Conservation (phyloP, 441 rosid species). For the Erodium texanum region DNA sequence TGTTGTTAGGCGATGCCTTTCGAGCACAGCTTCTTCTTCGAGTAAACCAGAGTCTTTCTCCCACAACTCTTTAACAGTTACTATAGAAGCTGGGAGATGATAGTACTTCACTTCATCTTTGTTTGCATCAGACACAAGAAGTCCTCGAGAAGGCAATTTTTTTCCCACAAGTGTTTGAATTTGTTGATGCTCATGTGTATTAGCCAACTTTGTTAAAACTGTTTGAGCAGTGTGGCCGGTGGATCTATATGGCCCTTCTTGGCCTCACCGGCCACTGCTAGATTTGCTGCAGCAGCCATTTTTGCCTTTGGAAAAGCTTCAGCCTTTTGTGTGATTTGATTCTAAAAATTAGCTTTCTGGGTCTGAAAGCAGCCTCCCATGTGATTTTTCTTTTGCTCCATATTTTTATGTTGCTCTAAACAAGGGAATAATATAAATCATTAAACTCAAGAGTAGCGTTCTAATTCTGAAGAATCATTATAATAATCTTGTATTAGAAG, state of each 20-base stretch:
- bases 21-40: slow-evolving; percentile 39
- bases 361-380: neutral
- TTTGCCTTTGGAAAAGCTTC: neutral
- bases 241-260: neutral
- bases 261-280: neutral
- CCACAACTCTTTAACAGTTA: slow-evolving; percentile 28
- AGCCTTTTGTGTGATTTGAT: neutral
- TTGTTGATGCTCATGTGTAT: neutral
- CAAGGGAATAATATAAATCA: too few relatives aligned
- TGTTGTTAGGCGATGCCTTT: slow-evolving; percentile 26
- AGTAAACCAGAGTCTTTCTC: slow-evolving; percentile 31
- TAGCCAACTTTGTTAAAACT: too few relatives aligned
- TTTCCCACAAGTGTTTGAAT: neutral
- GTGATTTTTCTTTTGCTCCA: neutral
- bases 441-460: too few relatives aligned
- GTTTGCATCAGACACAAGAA: neutral
- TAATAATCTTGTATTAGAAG: neutral
- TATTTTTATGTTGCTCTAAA: too few relatives aligned
- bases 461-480: neutral
- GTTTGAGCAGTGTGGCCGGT: neutral
- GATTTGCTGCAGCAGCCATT: neutral
- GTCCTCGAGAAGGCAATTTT: neutral
- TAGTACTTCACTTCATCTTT: slow-evolving; percentile 1
- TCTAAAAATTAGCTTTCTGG: neutral
- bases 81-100: slow-evolving; percentile 40